These are phyloP conservation scores for Xylaria sp. DNA, from an alignment of 495 filamentous ascomycete genomes.

Conservation along the genomic window DNA sequence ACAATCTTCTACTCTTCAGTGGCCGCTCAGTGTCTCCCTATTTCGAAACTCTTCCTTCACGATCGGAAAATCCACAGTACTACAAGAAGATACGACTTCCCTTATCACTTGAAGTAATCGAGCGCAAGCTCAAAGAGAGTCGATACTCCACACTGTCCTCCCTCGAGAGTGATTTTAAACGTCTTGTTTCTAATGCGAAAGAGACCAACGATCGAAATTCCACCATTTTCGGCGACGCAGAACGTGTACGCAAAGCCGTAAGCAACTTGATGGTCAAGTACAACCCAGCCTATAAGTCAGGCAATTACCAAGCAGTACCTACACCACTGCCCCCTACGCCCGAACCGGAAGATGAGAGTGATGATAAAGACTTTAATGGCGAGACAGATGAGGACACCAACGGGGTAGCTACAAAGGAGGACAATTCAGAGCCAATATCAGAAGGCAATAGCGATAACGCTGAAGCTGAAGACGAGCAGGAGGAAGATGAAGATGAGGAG, in stretches of 20 bases:
- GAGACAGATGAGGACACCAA: constrained; percentile 25
- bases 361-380: constrained; percentile 34
- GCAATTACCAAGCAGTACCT: constrained; percentile 65
- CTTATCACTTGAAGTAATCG: constrained; percentile 76
- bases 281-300: constrained; percentile 73
- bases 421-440: constrained; percentile 41
- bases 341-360: constrained; percentile 41
- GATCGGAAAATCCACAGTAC: constrained; percentile 70
- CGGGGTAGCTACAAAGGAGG: constrained; percentile 28
- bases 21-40: constrained; percentile 71
- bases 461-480: constrained; percentile 33
- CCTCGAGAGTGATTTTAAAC: constrained; percentile 77
- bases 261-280: constrained; percentile 77
- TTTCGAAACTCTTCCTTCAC: constrained; percentile 73
- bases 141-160: constrained; percentile 68
- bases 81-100: constrained; percentile 75
- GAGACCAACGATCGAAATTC: constrained; percentile 71
- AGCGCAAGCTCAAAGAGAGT: constrained; percentile 68
- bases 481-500: constrained; percentile 33
- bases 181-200: constrained; percentile 79
- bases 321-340: constrained; percentile 65
- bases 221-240: constrained; percentile 73
- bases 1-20: constrained; percentile 47
- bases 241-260: constrained; percentile 74
- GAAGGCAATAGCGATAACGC: constrained; percentile 43